Percentiles rank a stretch among this genome's conserved stretches.
phyloP scores from a whole-genome alignment of 805 yeast genomes.

The Ogataea allantospora region DNA sequence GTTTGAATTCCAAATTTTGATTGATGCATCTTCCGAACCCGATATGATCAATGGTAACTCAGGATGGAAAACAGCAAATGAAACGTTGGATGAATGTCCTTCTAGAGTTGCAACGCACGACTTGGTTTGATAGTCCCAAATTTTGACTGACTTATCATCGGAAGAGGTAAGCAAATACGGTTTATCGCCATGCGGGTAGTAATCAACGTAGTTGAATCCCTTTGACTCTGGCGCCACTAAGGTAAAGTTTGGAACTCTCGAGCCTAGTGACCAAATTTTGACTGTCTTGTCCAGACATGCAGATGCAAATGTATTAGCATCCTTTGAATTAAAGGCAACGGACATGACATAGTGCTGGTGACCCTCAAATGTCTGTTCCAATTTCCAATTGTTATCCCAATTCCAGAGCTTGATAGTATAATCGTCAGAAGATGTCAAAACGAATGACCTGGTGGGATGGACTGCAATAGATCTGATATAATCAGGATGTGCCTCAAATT shows the following conservation, averaged over 20 bases:
- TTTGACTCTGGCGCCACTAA: slow-evolving; percentile 85
- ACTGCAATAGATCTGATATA: slow-evolving; percentile 91
- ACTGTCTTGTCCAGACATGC: slow-evolving; percentile 96
- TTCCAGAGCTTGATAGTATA: slow-evolving; percentile 92
- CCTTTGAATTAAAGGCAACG: slow-evolving; percentile 94
- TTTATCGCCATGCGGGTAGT: slow-evolving; percentile 95
- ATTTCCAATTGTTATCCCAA: slow-evolving; percentile 92
- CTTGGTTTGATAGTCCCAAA: slow-evolving; percentile 98
- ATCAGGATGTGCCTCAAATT: slow-evolving; percentile 98
- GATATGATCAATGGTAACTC: slow-evolving; percentile 91
- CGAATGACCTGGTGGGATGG: slow-evolving; percentile 89
- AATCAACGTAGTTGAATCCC: slow-evolving; percentile 95
- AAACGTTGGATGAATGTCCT: slow-evolving; percentile 92
- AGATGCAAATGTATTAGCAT: slow-evolving; percentile 95
- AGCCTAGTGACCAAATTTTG: slow-evolving; percentile 93
- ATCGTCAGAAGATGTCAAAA: slow-evolving; percentile 89
- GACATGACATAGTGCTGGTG: slow-evolving; percentile 96
- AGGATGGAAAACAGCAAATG: slow-evolving; percentile 98
- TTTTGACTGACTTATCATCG: slow-evolving; percentile 83
- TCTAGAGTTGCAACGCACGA: slow-evolving; percentile 90
- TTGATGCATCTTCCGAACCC: slow-evolving; percentile 95
- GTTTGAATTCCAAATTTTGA: slow-evolving; percentile 92
- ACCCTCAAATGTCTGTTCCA: slow-evolving; percentile 90
- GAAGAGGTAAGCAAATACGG: slow-evolving; percentile 91
- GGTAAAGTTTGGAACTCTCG: slow-evolving; percentile 85